Evolutionary conservation across 306 rosid genomes (phyloP).

Genomic region (Cicer chorassanicum): DNA sequence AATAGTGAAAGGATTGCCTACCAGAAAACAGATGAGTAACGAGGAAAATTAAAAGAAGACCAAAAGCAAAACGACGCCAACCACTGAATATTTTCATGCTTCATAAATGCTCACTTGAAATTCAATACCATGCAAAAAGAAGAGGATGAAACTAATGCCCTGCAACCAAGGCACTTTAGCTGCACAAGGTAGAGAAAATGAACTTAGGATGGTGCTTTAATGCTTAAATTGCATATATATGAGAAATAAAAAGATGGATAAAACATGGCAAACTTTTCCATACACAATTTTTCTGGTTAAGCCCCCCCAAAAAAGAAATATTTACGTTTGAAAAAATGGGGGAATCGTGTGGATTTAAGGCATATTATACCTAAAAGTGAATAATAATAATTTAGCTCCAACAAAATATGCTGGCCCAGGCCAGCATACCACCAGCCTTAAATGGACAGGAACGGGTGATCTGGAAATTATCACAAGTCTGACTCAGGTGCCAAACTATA

Average conservation of each 20-base stretch:
- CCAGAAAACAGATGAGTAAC: conserved; percentile 70
- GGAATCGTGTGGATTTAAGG: conserved; percentile 10
- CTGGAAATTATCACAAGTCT: neutral
- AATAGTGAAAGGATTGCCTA: conserved; percentile 38
- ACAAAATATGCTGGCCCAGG: neutral
- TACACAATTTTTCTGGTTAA: conserved; percentile 19
- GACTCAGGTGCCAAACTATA: conserved; percentile 3
- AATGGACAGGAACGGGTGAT: neutral
- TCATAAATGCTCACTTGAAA: conserved; percentile 30
- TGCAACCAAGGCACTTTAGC: conserved; percentile 25
- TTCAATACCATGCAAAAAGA: conserved; percentile 30
- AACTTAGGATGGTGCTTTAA: conserved; percentile 32
- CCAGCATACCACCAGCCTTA: conserved; percentile 16
- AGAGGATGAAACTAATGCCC: conserved; percentile 26
- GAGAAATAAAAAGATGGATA: neutral
- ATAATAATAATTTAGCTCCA: neutral
- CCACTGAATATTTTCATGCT: conserved; percentile 67
- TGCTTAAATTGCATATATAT: conserved; percentile 5
- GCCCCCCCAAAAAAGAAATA: neutral
- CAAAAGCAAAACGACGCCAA: conserved; percentile 67
- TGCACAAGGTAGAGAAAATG: conserved; percentile 37
- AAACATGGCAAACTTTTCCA: conserved; percentile 16
- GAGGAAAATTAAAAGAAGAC: conserved; percentile 72
- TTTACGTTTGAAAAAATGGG: neutral
- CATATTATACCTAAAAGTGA: conserved; percentile 15